Percentiles rank a stretch among this genome's conserved stretches.
Conservation (phyloP, 164 flowering plant species). For the Chloranthus sessilifolius region DNA sequence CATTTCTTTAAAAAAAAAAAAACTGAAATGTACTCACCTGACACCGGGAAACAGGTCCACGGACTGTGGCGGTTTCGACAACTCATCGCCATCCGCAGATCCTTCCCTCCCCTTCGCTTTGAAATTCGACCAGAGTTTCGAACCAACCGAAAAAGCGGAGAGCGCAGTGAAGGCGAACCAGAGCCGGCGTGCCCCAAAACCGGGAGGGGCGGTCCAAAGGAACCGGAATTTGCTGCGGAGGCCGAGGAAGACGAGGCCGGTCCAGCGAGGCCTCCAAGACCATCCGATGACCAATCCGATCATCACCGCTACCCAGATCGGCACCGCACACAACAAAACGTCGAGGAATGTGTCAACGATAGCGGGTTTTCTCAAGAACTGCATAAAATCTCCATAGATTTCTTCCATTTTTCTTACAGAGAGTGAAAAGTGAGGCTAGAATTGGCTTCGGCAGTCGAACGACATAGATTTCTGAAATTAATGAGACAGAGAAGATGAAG, state of each 20-base stretch:
- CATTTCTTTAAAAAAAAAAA: too few species aligned
- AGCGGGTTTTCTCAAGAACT: slow-evolving; percentile 49
- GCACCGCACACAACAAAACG: slow-evolving; percentile 87
- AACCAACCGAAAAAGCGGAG: slow-evolving; percentile 65
- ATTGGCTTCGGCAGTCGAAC: slow-evolving; percentile 1
- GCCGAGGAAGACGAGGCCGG: slow-evolving; percentile 64
- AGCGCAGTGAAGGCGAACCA: slow-evolving; percentile 84
- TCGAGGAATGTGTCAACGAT: slow-evolving; percentile 79
- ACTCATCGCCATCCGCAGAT: slow-evolving; percentile 14
- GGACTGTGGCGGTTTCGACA: neutral
- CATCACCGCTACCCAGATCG: slow-evolving; percentile 97
- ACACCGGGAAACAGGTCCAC: slow-evolving; percentile 16
- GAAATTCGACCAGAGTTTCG: slow-evolving; percentile 51
- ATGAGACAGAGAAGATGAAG: too few species aligned
- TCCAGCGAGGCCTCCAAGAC: slow-evolving; percentile 98
- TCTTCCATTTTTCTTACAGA: slow-evolving; percentile 20
- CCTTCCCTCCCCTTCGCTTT: slow-evolving; percentile 12
- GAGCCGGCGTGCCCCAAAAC: slow-evolving; percentile 77
- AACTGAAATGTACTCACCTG: slow-evolving; percentile 15
- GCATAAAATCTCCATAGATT: slow-evolving; percentile 32
- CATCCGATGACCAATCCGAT: slow-evolving; percentile 92
- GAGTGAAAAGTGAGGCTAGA: neutral
- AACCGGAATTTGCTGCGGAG: slow-evolving; percentile 63
- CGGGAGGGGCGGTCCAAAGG: slow-evolving; percentile 76
- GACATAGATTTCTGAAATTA: slow-evolving; percentile 7